Percentiles rank a stretch among this genome's conserved stretches.
These are phyloP conservation scores for Polygonum maritimum DNA, from an alignment of 148 eudicot genomes.

Conservation along the genomic window DNA sequence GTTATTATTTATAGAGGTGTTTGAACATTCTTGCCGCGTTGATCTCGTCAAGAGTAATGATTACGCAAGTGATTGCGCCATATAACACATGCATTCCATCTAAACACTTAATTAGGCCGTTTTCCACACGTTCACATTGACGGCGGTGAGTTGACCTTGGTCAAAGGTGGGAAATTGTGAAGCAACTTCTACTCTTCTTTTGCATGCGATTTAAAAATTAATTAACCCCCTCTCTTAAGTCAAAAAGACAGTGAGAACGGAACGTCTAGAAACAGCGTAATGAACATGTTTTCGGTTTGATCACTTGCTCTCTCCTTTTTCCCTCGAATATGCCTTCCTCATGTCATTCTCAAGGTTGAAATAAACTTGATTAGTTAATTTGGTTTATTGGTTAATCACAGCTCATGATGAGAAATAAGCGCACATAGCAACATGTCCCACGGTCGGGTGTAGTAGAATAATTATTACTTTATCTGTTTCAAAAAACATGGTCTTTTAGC, in stretches of 20 bases:
- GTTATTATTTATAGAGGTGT: too few relatives aligned
- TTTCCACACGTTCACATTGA: slow-evolving; percentile 2
- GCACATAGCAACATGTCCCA: neutral
- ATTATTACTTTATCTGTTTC: too few relatives aligned
- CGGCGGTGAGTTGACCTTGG: neutral
- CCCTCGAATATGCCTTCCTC: neutral
- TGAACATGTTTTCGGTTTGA: neutral
- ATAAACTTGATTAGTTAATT: neutral
- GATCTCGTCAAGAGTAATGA: neutral
- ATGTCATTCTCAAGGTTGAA: neutral
- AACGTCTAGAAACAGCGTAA: neutral
- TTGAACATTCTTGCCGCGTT: too few relatives aligned
- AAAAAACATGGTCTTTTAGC: too few relatives aligned
- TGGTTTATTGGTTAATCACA: neutral
- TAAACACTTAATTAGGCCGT: neutral
- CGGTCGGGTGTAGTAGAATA: too few relatives aligned
- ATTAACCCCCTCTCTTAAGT: neutral
- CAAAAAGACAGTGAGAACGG: neutral
- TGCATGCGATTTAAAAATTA: neutral
- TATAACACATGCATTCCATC: neutral
- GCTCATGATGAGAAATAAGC: neutral
- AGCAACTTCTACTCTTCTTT: neutral
- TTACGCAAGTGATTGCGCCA: neutral
- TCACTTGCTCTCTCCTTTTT: neutral
- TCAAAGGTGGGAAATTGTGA: neutral